These are phyloP conservation scores for Jacaranda mimosifolia DNA, from an alignment of 257 asterid species.

Conservation along the genomic window DNA sequence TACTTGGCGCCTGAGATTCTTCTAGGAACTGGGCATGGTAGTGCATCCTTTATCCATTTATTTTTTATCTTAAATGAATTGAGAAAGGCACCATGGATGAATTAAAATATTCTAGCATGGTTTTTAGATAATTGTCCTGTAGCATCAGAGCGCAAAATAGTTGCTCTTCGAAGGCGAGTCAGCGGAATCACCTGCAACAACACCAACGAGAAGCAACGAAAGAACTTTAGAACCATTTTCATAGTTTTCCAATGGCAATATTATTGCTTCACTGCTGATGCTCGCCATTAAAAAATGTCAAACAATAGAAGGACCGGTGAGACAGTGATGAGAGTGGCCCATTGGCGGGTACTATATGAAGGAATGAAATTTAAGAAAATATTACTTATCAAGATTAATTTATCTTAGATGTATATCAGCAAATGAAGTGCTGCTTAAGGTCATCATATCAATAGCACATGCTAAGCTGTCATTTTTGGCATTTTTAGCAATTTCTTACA, in stretches of 20 bases:
- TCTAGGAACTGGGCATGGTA: slow-evolving; percentile 99
- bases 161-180: neutral
- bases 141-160: slow-evolving; percentile 14
- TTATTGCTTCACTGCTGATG: neutral
- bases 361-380: slow-evolving; percentile 8
- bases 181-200: neutral
- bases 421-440: slow-evolving; percentile 10
- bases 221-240: neutral
- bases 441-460: slow-evolving; percentile 14
- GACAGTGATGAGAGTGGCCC: slow-evolving; percentile 18
- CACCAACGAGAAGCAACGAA: neutral
- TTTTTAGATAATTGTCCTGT: neutral
- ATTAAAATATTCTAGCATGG: neutral
- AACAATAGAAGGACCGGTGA: neutral
- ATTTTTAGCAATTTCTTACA: neutral
- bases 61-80: neutral
- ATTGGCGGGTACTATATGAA: neutral
- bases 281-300: neutral
- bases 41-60: slow-evolving; percentile 40
- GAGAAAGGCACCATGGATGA: neutral
- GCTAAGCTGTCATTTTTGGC: slow-evolving; percentile 9
- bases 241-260: neutral
- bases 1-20: slow-evolving; percentile 99
- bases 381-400: neutral
- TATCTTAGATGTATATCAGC: neutral